Percentiles rank a stretch among this genome's conserved stretches.
Conservation (phyloP, 495 filamentous ascomycete species). For the Penicillium arizonense region DNA sequence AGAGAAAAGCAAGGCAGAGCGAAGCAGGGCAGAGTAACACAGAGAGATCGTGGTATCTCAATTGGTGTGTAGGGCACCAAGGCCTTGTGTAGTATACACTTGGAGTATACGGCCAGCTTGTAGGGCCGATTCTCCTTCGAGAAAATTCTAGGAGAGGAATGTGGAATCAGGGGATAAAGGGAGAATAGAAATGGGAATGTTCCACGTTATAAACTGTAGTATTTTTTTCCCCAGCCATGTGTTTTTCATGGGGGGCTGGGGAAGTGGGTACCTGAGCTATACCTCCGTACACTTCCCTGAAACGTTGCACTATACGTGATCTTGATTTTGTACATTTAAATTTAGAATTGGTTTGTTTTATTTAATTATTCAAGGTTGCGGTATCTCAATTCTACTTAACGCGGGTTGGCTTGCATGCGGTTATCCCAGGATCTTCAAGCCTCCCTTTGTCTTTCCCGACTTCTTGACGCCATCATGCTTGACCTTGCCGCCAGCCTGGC, state of each 20-base stretch:
- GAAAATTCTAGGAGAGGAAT: neutral
- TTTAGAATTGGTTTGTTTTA: neutral
- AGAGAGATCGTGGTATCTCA: neutral
- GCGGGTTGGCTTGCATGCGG: neutral
- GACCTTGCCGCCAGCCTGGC: slow-evolving; percentile 35
- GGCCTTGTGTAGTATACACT: slow-evolving; percentile 4
- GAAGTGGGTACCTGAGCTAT: slow-evolving; percentile 6
- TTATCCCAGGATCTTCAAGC: slow-evolving; percentile 75
- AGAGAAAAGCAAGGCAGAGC: neutral
- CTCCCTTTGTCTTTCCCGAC: slow-evolving; percentile 74
- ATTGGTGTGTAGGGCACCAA: neutral
- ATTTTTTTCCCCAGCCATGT: slow-evolving; percentile 27
- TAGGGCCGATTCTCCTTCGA: neutral
- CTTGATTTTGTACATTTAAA: neutral
- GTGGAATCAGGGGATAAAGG: slow-evolving; percentile 6
- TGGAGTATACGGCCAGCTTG: slow-evolving; percentile 3
- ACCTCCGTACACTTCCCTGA: no score
- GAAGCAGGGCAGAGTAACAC: neutral
- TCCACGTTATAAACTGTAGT: slow-evolving; percentile 14
- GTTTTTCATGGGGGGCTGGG: slow-evolving; percentile 24
- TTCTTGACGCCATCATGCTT: slow-evolving; percentile 74
- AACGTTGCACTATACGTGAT: no score
- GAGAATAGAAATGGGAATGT: slow-evolving; percentile 5
- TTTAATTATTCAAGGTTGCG: no score
- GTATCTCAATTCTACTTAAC: neutral